Conservation (phyloP, 306 rosid species). For the Erythrophleum fordii region DNA sequence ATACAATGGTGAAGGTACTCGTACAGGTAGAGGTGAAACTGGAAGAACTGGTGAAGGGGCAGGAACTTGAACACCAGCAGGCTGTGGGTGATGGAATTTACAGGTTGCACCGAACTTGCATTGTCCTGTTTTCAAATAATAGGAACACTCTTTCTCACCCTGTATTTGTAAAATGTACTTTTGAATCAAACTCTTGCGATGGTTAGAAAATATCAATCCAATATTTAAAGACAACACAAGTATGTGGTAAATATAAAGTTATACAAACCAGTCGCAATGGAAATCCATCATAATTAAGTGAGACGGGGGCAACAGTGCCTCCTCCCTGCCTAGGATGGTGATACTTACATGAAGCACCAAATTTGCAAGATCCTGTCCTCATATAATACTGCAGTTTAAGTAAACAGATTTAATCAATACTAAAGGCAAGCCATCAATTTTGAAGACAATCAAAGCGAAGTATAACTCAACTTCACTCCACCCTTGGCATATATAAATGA, state of each 20-base stretch:
- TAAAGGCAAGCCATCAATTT: constrained; percentile 4
- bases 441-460: constrained; percentile 29
- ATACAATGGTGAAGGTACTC: constrained; percentile 61
- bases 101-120: constrained; percentile 94
- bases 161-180: constrained; percentile 45
- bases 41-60: constrained; percentile 60
- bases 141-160: constrained; percentile 97
- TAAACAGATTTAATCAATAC: constrained; percentile 41
- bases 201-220: constrained; percentile 19
- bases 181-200: constrained; percentile 14
- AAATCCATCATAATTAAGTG: constrained; percentile 71
- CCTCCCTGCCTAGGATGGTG: constrained; percentile 87
- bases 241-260: constrained; percentile 28
- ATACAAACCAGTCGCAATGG: constrained; percentile 67
- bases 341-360: constrained; percentile 87
- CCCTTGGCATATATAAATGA: constrained; percentile 19
- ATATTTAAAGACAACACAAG: constrained; percentile 10
- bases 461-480: constrained; percentile 27
- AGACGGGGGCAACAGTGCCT: constrained; percentile 50
- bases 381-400: constrained; percentile 72
- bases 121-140: constrained; percentile 91
- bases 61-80: constrained; percentile 64
- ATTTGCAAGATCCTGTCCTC: constrained; percentile 86
- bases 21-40: constrained; percentile 59
- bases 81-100: constrained; percentile 93